Conservation (phyloP, 805 yeast genomes). For the Kuraishia capsulata region DNA sequence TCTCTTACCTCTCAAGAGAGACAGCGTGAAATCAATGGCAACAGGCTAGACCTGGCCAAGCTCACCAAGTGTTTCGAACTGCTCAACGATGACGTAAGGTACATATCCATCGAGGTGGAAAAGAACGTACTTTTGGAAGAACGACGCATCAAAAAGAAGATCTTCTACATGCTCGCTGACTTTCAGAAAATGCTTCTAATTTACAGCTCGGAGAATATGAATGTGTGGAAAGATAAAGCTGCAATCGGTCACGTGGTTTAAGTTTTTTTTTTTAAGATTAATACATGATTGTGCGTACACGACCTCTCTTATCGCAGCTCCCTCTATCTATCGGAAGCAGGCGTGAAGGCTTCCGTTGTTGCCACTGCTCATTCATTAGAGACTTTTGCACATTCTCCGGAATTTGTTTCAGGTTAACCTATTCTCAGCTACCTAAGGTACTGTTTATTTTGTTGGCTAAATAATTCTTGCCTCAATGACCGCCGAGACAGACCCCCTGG, state of each 20-base stretch:
- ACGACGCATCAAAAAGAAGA: conserved; percentile 25
- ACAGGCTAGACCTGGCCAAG: conserved; percentile 27
- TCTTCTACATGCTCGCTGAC: conserved; percentile 28
- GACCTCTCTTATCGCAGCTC: no score
- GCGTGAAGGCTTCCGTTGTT: no score
- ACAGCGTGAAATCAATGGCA: conserved; percentile 12
- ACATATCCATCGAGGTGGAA: conserved; percentile 33
- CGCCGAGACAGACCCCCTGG: neutral
- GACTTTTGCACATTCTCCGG: no score
- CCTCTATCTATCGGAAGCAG: no score
- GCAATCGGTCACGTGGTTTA: no score
- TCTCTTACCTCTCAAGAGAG: conserved; percentile 12
- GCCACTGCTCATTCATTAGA: no score
- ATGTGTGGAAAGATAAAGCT: conserved; percentile 1
- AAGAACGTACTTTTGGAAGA: conserved; percentile 26
- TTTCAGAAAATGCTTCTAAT: conserved; percentile 17
- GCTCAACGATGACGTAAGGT: conserved; percentile 31
- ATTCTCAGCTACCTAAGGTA: no score
- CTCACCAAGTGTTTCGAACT: conserved; percentile 38
- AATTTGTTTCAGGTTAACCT: no score
- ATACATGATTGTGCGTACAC: no score
- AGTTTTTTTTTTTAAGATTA: no score
- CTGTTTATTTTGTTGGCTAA: no score
- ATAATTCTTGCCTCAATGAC: neutral
- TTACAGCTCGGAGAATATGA: conserved; percentile 1